phyloP scores from a whole-genome alignment of 108 stramenopile genomes.

The Cyclostephanos tholiformis region DNA sequence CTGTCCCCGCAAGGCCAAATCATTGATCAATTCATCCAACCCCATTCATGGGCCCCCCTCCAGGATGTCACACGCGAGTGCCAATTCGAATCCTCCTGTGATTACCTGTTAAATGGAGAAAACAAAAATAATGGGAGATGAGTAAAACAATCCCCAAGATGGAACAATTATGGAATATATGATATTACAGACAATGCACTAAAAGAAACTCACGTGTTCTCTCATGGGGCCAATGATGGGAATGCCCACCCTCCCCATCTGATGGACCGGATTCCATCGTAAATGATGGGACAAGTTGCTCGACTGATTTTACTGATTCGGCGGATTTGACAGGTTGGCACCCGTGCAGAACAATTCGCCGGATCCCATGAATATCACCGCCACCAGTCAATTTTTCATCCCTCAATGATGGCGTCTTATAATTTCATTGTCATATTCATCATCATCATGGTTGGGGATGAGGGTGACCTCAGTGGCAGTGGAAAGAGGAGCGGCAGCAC shows the following conservation, averaged over 20 bases:
- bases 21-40: conserved; percentile 53
- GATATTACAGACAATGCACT: background rate
- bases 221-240: conserved; percentile 53
- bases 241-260: too few relatives aligned
- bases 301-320: conserved; percentile 50
- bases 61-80: conserved; percentile 58
- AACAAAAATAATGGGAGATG: too few relatives aligned
- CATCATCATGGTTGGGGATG: conserved; percentile 5
- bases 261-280: too few relatives aligned
- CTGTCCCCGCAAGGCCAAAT: conserved; percentile 8
- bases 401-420: too few relatives aligned
- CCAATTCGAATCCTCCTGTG: conserved; percentile 64
- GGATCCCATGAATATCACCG: conserved; percentile 54
- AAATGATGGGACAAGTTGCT: conserved; percentile 50
- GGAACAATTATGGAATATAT: background rate
- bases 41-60: conserved; percentile 57
- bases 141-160: background rate
- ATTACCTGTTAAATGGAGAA: conserved; percentile 24
- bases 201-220: conserved; percentile 42
- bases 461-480: too few relatives aligned
- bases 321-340: conserved; percentile 55
- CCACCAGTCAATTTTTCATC: conserved; percentile 22
- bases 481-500: too few relatives aligned
- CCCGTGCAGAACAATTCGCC: conserved; percentile 58
- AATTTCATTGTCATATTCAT: too few relatives aligned